These are phyloP conservation scores for Aspergillus quadrilineatus DNA, from an alignment of 2,329 filamentous ascomycete genomes.

Conservation along the genomic window DNA sequence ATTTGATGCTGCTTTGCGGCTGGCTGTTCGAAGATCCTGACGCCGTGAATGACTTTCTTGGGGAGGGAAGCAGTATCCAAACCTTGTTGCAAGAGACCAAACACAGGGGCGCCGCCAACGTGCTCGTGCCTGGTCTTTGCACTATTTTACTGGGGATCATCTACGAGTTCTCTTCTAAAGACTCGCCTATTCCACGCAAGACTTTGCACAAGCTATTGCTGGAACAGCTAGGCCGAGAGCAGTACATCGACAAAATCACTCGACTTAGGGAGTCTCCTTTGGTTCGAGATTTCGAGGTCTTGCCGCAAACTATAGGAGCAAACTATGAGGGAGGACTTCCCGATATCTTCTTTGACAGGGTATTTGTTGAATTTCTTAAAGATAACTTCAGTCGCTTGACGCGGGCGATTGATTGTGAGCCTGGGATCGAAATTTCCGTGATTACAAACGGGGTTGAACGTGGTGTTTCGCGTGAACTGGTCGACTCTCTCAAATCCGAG, in stretches of 20 bases:
- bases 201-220: conserved; percentile 77
- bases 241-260: conserved; percentile 78
- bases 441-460: conserved; percentile 77
- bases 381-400: conserved; percentile 88
- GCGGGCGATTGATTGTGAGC: conserved; percentile 85
- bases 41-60: conserved; percentile 88
- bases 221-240: conserved; percentile 76
- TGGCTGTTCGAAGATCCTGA: conserved; percentile 93
- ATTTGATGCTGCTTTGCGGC: conserved; percentile 81
- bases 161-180: conserved; percentile 97
- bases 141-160: conserved; percentile 81
- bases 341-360: conserved; percentile 79
- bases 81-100: conserved; percentile 74
- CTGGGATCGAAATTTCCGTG: conserved; percentile 79
- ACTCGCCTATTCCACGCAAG: conserved; percentile 81
- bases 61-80: conserved; percentile 89
- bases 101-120: conserved; percentile 59
- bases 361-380: conserved; percentile 91
- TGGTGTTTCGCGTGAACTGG: conserved; percentile 88
- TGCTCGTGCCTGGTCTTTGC: conserved; percentile 76
- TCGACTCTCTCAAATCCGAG: conserved; percentile 78
- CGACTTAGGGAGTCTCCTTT: conserved; percentile 74
- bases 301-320: conserved; percentile 65
- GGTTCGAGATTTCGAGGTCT: conserved; percentile 85
- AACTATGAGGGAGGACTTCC: conserved; percentile 59